These are phyloP conservation scores for Macrocystidia cucumis DNA, from an alignment of 1,284 basidiomycete genomes.

Conservation along the genomic window DNA sequence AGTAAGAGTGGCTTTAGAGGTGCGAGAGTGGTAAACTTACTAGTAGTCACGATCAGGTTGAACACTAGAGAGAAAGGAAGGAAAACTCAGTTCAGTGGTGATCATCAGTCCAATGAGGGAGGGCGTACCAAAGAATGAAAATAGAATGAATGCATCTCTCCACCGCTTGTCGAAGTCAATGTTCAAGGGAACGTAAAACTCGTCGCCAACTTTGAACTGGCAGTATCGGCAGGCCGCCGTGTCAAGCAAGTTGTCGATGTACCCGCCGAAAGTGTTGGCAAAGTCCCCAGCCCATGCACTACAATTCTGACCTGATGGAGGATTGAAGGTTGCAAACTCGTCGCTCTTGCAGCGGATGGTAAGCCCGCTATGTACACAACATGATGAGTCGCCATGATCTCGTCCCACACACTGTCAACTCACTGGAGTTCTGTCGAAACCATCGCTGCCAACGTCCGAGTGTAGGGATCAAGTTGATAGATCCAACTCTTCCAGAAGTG, in stretches of 20 bases:
- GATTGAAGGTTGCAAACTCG: constrained; percentile 65
- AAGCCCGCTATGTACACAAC: constrained; percentile 40
- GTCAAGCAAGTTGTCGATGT: constrained; percentile 68
- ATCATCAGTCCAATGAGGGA: background rate
- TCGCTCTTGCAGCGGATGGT: constrained; percentile 55
- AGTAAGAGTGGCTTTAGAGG: constrained; percentile 9
- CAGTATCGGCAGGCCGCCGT: constrained; percentile 68
- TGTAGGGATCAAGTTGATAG: constrained; percentile 66
- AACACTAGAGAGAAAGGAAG: constrained; percentile 36
- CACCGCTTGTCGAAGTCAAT: constrained; percentile 63
- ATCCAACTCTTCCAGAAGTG: constrained; percentile 76
- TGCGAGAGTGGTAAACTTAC: constrained; percentile 26
- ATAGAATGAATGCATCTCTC: constrained; percentile 70
- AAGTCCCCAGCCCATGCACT: constrained; percentile 63
- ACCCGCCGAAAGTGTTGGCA: constrained; percentile 60
- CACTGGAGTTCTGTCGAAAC: constrained; percentile 76
- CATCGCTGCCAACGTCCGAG: constrained; percentile 68
- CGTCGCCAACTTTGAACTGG: constrained; percentile 59
- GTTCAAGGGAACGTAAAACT: constrained; percentile 66
- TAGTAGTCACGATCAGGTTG: constrained; percentile 65
- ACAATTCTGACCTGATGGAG: constrained; percentile 75
- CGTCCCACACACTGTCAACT: constrained; percentile 13
- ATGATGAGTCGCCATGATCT: no score
- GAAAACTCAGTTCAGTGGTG: no score
- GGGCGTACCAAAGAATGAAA: constrained; percentile 48